Percentiles rank a stretch among this genome's conserved stretches.
Evolutionary conservation across 306 rosid species (phyloP).

Genomic region (Vigna trinervia): DNA sequence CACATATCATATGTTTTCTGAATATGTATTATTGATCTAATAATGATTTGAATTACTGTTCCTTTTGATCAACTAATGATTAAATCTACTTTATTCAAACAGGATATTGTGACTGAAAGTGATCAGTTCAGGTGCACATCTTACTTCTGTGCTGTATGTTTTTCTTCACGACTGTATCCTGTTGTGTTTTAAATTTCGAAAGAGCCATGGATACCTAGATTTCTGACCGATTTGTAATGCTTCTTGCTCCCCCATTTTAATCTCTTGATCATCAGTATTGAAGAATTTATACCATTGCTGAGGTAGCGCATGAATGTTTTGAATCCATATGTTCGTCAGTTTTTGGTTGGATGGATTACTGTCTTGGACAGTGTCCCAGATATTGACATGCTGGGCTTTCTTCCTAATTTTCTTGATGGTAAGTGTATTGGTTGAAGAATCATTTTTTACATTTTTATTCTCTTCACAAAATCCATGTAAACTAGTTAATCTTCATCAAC

Average conservation of each 20-base stretch:
- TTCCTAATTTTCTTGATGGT: conserved; percentile 95
- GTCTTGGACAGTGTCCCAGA: conserved; percentile 97
- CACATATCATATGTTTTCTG: conserved; percentile 7
- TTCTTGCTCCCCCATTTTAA: conserved; percentile 18
- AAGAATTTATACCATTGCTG: conserved; percentile 94
- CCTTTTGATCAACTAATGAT: conserved; percentile 41
- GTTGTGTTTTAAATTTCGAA: conserved; percentile 24
- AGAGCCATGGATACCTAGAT: neutral
- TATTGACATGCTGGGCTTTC: conserved; percentile 98
- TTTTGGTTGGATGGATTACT: conserved; percentile 99
- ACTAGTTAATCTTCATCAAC: conserved; percentile 40
- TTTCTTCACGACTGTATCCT: conserved; percentile 21
- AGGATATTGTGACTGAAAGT: conserved; percentile 99
- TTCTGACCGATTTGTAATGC: conserved; percentile 2
- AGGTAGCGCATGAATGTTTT: conserved; percentile 99
- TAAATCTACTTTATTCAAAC: conserved; percentile 51
- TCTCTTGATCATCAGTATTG: conserved; percentile 66
- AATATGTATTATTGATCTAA: conserved; percentile 17
- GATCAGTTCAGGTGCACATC: conserved; percentile 93
- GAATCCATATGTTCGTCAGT: conserved; percentile 96
- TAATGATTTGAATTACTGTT: conserved; percentile 34
- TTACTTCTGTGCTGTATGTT: conserved; percentile 33
- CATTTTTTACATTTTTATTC: neutral
- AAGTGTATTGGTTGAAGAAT: conserved; percentile 35
- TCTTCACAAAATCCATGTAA: conserved; percentile 28